Evolutionary conservation across 371 early-diverging fungal genomes (phyloP).

Genomic region (Lichtheimia corymbifera): DNA sequence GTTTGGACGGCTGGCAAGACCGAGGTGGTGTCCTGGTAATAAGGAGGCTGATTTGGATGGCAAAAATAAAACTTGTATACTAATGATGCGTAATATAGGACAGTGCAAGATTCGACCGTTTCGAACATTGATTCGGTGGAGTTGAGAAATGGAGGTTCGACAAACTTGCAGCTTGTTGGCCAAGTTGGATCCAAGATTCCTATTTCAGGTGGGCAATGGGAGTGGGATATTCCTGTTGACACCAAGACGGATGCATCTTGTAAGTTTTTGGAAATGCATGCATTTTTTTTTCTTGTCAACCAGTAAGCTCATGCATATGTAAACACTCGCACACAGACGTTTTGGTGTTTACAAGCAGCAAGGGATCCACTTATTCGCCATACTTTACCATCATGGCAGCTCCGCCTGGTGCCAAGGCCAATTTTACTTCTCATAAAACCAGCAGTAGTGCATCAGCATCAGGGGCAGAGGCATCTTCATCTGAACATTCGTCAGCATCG

Average conservation of each 20-base stretch:
- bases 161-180: slow-evolving; percentile 21
- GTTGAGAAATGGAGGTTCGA: slow-evolving; percentile 31
- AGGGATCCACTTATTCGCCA: slow-evolving; percentile 36
- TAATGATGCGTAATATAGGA: slow-evolving; percentile 19
- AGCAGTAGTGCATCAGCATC: slow-evolving; percentile 11
- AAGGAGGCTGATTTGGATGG: background rate
- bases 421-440: slow-evolving; percentile 3
- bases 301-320: too few species aligned
- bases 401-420: slow-evolving; percentile 16
- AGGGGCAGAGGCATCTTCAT: background rate
- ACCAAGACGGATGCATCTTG: slow-evolving; percentile 28
- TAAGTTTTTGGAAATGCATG: slow-evolving; percentile 17
- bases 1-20: slow-evolving; percentile 32
- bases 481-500: too few species aligned
- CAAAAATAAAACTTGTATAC: background rate
- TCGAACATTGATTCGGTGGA: slow-evolving; percentile 26
- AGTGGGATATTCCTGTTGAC: slow-evolving; percentile 33
- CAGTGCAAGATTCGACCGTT: slow-evolving; percentile 17
- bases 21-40: slow-evolving; percentile 32
- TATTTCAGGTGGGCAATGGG: slow-evolving; percentile 16
- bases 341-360: slow-evolving; percentile 31
- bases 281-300: background rate
- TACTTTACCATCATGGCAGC: slow-evolving; percentile 42
- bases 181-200: slow-evolving; percentile 14
- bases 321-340: slow-evolving; percentile 19